Base-by-base conservation (phyloP, 345 rosid genomes). In the Durio zibethinus region DNA sequence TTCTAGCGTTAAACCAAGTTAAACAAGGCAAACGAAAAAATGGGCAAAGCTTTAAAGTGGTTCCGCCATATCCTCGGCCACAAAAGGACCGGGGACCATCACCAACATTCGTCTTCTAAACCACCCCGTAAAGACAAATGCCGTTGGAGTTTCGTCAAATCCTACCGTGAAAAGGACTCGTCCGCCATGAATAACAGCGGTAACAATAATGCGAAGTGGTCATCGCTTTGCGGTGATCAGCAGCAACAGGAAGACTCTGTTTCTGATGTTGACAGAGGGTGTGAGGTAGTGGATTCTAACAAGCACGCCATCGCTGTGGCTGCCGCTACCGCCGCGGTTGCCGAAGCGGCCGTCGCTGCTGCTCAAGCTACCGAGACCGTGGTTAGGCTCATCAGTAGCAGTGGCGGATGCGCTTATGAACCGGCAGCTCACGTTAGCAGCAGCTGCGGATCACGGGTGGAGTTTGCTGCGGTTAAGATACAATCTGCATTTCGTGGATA, bases 41-140 rank as follows among this genome's bases (percentile, higher is more conserved):
- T 97, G 99, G 98, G 94, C 42, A 97, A 86, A 73, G 97, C 98
- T 40, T 85, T 94, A 20, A 84, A 73, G 78, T 94, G 98, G 98
- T 88, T 97, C 81, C 88, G 89, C 29, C 79, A 63, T 66, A 79
- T 97, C 27, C 86, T 97, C 45, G 97, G 96, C 40, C 81, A 91
- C 23, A 91, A 86, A 67, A 96, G 87, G 75, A 52, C 88, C 74
- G 91, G 86, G 78, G 54, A 83, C 35, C 72, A 73, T 47, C 76
- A 63, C 65, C 77, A 73, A 5, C 0, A 84, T 20, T 59, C 86
- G 5, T 83, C 5, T n/a, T 50, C 76, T 47, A 50, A 29, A n/a
- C 76, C 63, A 12, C 81, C 76, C 42, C 72, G 80, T 18, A 82
- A 83, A 38, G 90, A 89, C 71, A 96, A 86, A 78, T 92, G 97